phyloP scores from a whole-genome alignment of 169 alveolate genomes.

The Eimeria brunetti region DNA sequence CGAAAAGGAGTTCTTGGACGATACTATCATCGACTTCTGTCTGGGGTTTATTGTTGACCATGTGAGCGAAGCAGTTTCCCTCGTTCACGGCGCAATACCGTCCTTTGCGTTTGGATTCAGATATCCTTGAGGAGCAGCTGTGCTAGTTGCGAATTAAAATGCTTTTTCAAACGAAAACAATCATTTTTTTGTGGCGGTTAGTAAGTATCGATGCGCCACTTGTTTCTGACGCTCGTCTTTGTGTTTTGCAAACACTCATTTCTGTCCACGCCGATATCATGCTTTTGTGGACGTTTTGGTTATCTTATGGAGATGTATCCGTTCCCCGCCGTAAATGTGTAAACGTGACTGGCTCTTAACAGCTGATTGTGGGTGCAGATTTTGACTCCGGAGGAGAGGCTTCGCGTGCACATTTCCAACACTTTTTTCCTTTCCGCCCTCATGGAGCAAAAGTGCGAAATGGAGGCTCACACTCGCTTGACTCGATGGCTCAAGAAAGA shows the following conservation, averaged over 20 bases:
- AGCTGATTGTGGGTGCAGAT: conserved; percentile 48
- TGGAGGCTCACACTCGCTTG: conserved; percentile 64
- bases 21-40: conserved; percentile 77
- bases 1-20: conserved; percentile 71
- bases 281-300: not conserved
- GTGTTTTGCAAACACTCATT: not conserved
- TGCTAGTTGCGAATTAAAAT: not conserved
- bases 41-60: conserved; percentile 70
- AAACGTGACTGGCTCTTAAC: not conserved
- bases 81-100: not conserved
- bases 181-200: not conserved
- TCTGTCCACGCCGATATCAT: not conserved
- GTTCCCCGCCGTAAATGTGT: not conserved
- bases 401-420: conserved; percentile 49
- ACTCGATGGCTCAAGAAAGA: conserved; percentile 75
- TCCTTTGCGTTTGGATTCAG: no score
- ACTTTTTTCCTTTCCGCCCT: conserved; percentile 72
- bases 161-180: not conserved
- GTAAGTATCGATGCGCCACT: not conserved
- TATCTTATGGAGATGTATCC: not conserved
- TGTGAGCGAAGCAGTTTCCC: conserved; percentile 23
- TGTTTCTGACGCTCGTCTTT: not conserved
- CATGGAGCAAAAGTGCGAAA: conserved; percentile 8
- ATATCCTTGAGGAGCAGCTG: not conserved
- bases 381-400: conserved; percentile 59